Percentiles rank a stretch among this genome's conserved stretches.
Conservation (phyloP, 75 land plant species). For the Ceratopteris richardii region DNA sequence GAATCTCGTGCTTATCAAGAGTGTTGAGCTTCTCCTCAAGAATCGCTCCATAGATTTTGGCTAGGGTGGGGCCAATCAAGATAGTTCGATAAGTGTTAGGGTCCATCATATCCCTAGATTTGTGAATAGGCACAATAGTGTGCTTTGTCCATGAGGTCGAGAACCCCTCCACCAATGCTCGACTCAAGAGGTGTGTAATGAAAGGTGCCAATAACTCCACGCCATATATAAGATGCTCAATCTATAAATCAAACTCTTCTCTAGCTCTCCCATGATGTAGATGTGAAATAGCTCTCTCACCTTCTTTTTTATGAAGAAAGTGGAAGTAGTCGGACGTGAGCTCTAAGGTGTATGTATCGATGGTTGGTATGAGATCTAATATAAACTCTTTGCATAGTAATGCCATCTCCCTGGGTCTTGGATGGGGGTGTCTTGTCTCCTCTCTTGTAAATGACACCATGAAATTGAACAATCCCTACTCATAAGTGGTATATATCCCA, state of each 20-base stretch:
- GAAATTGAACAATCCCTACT: background rate
- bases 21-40: background rate
- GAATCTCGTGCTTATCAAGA: background rate
- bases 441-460: background rate
- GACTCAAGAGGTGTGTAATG: background rate
- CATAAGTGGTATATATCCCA: no score
- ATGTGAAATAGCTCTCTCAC: no score
- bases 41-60: background rate
- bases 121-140: background rate
- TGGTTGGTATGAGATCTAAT: no score
- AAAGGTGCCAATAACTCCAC: no score
- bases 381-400: no score
- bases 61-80: no score
- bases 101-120: background rate
- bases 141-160: background rate
- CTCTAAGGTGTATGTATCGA: no score
- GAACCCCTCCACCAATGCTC: background rate
- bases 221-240: no score
- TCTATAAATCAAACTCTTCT: no score
- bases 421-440: background rate
- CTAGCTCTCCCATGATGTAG: no score
- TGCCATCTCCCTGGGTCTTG: background rate
- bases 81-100: background rate
- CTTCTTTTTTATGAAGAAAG: no score
- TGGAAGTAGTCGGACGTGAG: no score